Base-by-base conservation (phyloP, 345 rosid species). In the Eucalyptus polybractea region DNA sequence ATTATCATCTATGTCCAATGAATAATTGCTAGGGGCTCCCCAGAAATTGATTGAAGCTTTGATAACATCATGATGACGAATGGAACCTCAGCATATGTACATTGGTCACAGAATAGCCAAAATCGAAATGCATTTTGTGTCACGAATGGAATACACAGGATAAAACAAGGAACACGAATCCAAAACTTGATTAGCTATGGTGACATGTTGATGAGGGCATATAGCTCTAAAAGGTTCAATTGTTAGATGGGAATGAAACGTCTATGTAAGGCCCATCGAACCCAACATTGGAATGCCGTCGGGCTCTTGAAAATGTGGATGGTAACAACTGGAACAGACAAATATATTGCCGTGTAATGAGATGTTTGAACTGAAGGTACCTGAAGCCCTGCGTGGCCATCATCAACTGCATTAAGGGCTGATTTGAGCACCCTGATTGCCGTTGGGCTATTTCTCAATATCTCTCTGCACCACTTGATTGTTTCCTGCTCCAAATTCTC, bases 361-460 rank as follows among this genome's bases (percentile, higher is more conserved):
- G 24, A 69, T 7, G 83, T 21, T 21, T 1, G 83, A 8, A 76
- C 45, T 2, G 83, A 76, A 76, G 15, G 83, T 91, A 97, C 99
- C 97, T 95, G 97, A 88, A 97, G 97, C 90, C 99, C 98, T 4
- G 99, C 97, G 85, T 97, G 98, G 47, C 99, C 99, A 81, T 97
- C 99, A 76, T 97, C 99, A 3, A 94, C 98, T 44, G 99, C 99
- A 93, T 96, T 97, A 49, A 97, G 96, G 90, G 99, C 94, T 86
- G 99, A 94, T 91, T 97, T 97, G 49, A 97, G 97, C 72, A 97
- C 96, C 80, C 99, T 94, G 89, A 97, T 92, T 4, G 99, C 99
- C 7, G 98, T 97, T 29, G 99, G 99, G 89, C 99, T 98, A 88
- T 98, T 97, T 87, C 96, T 91, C 87, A 96, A 92, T 89, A 97